Evolutionary conservation across 106 monocot species (phyloP).

Genomic region (Phalaenopsis aphrodite): DNA sequence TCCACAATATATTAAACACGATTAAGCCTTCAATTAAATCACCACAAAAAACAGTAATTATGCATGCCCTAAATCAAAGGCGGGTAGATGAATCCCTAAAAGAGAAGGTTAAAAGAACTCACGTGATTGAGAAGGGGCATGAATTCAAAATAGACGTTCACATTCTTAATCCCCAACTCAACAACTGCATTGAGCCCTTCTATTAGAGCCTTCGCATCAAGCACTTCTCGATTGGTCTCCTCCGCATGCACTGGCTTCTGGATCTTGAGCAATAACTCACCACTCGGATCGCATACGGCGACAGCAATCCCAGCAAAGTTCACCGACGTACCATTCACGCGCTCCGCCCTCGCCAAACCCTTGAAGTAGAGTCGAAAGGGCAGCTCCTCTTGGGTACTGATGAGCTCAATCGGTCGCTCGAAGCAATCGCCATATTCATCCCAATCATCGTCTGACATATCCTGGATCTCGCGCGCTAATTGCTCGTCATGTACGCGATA

Average conservation of each 20-base stretch:
- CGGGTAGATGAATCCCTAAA: background rate
- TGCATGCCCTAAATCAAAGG: background rate
- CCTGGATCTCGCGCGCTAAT: slow-evolving; percentile 49
- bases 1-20: too few relatives aligned
- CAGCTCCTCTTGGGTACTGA: slow-evolving; percentile 15
- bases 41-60: background rate
- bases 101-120: slow-evolving; percentile 10
- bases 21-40: too few relatives aligned
- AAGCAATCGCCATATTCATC: slow-evolving; percentile 53
- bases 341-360: slow-evolving; percentile 24
- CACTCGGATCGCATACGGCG: slow-evolving; percentile 49
- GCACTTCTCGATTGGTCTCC: slow-evolving; percentile 14
- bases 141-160: slow-evolving; percentile 48
- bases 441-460: slow-evolving; percentile 60
- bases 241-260: slow-evolving; percentile 41
- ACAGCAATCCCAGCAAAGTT: slow-evolving; percentile 39
- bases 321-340: slow-evolving; percentile 13
- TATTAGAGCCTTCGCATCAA: slow-evolving; percentile 58
- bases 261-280: slow-evolving; percentile 45
- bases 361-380: slow-evolving; percentile 53
- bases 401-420: slow-evolving; percentile 43
- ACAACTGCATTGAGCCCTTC: slow-evolving; percentile 57
- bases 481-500: slow-evolving; percentile 45
- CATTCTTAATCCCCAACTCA: slow-evolving; percentile 39
- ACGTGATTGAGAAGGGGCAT: slow-evolving; percentile 56